A percentile compares a stretch with the other conserved stretches of the same genome.
These are phyloP conservation scores for Andrographis paniculata DNA, from an alignment of 305 asterid genomes.

Conservation along the genomic window DNA sequence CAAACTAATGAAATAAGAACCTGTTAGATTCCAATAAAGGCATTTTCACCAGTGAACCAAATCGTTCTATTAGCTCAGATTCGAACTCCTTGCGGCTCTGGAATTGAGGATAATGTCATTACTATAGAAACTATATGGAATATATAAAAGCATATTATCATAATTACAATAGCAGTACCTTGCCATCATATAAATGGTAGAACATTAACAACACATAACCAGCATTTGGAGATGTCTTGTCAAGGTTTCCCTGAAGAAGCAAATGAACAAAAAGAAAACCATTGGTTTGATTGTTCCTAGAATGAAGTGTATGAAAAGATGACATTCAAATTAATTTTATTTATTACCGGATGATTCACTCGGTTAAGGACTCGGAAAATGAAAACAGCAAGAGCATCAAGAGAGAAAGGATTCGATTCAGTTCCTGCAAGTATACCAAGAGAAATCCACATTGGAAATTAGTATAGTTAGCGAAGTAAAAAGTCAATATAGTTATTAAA, in stretches of 20 bases:
- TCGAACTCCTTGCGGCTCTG: slow-evolving; percentile 89
- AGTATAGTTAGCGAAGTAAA: slow-evolving; percentile 12
- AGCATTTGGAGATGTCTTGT: slow-evolving; percentile 76
- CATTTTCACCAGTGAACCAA: slow-evolving; percentile 89
- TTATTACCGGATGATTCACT: slow-evolving; percentile 82
- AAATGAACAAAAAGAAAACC: slow-evolving; percentile 22
- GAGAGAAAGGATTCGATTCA: slow-evolving; percentile 78
- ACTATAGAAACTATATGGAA: slow-evolving; percentile 3
- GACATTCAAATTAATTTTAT: slow-evolving; percentile 17
- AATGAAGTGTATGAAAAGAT: slow-evolving; percentile 10
- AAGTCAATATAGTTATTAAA: slow-evolving; percentile 7
- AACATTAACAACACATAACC: slow-evolving; percentile 91
- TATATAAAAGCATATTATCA: background rate
- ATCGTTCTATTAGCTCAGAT: slow-evolving; percentile 75
- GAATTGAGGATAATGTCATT: slow-evolving; percentile 20
- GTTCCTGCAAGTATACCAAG: slow-evolving; percentile 53
- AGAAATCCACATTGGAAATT: background rate
- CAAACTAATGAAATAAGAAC: slow-evolving; percentile 27
- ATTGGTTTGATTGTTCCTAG: slow-evolving; percentile 10
- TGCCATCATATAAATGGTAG: slow-evolving; percentile 92
- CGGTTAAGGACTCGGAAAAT: slow-evolving; percentile 78
- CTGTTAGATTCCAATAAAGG: slow-evolving; percentile 77
- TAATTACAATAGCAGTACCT: slow-evolving; percentile 37
- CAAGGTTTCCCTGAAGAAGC: slow-evolving; percentile 76
- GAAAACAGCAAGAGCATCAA: slow-evolving; percentile 92